Evolutionary conservation across 116 monocot species (phyloP).

Genomic region (Trichopus zeylanicus): DNA sequence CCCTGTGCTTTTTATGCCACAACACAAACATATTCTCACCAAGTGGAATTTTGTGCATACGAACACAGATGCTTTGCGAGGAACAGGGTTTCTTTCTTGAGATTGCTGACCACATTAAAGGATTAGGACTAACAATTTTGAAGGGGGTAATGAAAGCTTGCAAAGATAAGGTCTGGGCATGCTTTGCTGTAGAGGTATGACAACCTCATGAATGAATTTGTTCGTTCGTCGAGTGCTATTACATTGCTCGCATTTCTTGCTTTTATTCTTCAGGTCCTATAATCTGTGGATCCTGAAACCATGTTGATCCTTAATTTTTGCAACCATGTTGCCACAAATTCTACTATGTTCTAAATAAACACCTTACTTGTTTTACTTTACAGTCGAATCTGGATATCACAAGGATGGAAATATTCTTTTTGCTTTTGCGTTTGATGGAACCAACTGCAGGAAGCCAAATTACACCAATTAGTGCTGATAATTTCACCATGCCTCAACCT

Average conservation of each 20-base stretch:
- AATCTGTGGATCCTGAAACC: too few relatives aligned
- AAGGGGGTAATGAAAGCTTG: constrained; percentile 87
- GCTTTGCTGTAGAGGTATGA: constrained; percentile 87
- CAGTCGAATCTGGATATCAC: constrained; percentile 95
- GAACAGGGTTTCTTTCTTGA: constrained; percentile 84
- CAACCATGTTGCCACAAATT: not conserved
- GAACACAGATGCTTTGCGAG: constrained; percentile 81
- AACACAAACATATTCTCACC: not conserved
- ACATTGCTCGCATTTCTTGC: too few relatives aligned
- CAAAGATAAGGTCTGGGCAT: constrained; percentile 75
- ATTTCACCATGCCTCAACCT: constrained; percentile 12
- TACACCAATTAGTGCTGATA: constrained; percentile 12
- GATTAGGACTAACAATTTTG: constrained; percentile 80
- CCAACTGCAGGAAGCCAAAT: constrained; percentile 19
- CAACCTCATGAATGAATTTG: not conserved
- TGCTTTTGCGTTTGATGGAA: constrained; percentile 53
- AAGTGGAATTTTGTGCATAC: not conserved
- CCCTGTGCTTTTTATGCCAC: not conserved
- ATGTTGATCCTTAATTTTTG: too few relatives aligned
- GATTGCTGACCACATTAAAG: constrained; percentile 80
- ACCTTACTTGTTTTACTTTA: not conserved
- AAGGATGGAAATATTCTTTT: constrained; percentile 89
- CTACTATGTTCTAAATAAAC: not conserved
- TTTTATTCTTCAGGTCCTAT: too few relatives aligned
- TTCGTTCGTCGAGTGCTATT: too few relatives aligned